These are phyloP conservation scores for Leishmania lainsoni DNA, from an alignment of 208 protist species.

Conservation along the genomic window DNA sequence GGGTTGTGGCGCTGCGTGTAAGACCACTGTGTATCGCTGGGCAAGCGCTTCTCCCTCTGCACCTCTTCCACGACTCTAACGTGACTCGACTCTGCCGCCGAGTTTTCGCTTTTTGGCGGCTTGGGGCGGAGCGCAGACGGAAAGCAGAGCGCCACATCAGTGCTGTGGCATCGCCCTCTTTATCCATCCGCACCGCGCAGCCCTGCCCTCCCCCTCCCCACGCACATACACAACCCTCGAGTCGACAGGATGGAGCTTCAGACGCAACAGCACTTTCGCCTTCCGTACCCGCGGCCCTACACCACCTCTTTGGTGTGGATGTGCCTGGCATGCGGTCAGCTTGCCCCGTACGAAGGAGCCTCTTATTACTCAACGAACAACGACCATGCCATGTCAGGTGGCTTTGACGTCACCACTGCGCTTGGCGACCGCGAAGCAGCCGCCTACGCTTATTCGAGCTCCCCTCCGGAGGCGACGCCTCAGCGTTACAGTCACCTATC, in stretches of 20 bases:
- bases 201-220: background rate
- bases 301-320: constrained; percentile 27
- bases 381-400: background rate
- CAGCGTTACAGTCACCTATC: background rate
- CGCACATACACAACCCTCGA: background rate
- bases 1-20: background rate
- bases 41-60: background rate
- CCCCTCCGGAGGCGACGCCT: background rate
- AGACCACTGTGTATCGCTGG: background rate
- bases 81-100: background rate
- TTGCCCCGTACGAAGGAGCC: constrained; percentile 23
- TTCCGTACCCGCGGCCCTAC: background rate
- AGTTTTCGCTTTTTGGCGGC: background rate
- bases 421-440: background rate
- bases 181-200: background rate
- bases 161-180: too few relatives aligned
- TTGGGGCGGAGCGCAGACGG: too few relatives aligned
- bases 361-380: background rate
- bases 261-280: background rate
- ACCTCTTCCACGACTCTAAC: background rate
- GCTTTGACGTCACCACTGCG: background rate
- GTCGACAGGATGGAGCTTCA: background rate
- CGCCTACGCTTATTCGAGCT: background rate
- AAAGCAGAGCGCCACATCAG: too few relatives aligned
- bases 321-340: constrained; percentile 34